Base-by-base conservation (phyloP, 371 early-diverging fungal genomes). In the Choanephora cucurbitarum region DNA sequence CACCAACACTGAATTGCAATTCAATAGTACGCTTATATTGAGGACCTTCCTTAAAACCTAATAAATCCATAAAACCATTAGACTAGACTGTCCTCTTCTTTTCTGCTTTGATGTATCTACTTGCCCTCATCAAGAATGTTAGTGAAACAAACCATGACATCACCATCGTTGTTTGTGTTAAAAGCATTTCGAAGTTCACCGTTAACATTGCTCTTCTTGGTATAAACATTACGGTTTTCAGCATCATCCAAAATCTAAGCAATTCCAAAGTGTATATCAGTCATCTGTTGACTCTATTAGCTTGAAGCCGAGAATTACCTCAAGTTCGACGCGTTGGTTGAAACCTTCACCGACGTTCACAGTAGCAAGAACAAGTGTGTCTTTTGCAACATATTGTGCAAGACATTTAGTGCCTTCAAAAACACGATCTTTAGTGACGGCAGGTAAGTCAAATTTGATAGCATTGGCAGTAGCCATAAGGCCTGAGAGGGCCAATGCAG, bases 131-230 rank as follows among this genome's bases (percentile, higher is more conserved):
- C 70, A n/a, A 94, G 80, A 28, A 77, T 66, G 67, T 94, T 95
- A 28, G 85, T 86, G 77, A 96, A 91, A 68, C 97, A 97, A 50
- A 91, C 86, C 45, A 83, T 70, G n/a, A 95, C 76, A 62, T 91
- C 84, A 28, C 93, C 91, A 49, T 92, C 86, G 5, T 80, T 79
- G 66, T 91, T 92, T 21, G 93, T 93, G 45, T 83, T 90, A 72
- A 91, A 88, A 31, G 81, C 77, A 34, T 75, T 78, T 17, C 75
- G 72, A 51, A 66, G 66, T 44, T 83, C 87, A 22, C 80, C 84
- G 17, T 71, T 67, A 40, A 87, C 52, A 48, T 77, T 75, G 15
- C 66, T 72, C 63, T 87, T 86, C 15, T 70, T 76, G 17, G 76
- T 78, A 63, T 88, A 84, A 41, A 83, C 79, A 60, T 88, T 90